A percentile compares a stretch with the other conserved stretches of the same genome.
phyloP scores from a whole-genome alignment of 129 eudicot species.

The Escallonia rubra region DNA sequence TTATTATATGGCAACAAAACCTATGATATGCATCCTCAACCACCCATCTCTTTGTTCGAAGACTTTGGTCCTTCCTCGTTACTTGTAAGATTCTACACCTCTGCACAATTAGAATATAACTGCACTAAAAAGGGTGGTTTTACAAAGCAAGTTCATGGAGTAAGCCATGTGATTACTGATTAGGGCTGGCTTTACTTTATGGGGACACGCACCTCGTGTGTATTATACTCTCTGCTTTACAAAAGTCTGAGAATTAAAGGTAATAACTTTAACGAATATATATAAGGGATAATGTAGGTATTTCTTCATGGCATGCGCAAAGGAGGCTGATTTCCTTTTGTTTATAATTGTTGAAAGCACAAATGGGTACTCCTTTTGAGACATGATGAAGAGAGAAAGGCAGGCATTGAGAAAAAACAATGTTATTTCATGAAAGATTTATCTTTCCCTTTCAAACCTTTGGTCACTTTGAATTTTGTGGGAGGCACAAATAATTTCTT shows the following conservation, averaged over 20 bases:
- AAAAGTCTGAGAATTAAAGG: neutral
- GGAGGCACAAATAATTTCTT: no score
- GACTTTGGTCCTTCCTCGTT: no score
- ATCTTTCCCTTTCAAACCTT: no score
- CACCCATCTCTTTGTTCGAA: no score
- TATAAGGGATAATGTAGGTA: neutral
- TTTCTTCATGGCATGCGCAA: conserved; percentile 3
- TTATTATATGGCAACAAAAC: no score
- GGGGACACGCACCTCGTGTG: neutral
- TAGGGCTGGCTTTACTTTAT: neutral
- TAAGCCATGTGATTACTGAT: neutral
- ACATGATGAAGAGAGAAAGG: neutral
- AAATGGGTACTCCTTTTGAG: conserved; percentile 1
- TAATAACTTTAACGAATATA: neutral
- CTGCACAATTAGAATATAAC: neutral
- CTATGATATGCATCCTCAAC: no score
- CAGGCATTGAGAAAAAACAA: no score
- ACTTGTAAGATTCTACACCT: no score
- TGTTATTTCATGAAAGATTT: no score
- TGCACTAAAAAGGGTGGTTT: neutral
- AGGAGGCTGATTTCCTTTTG: neutral
- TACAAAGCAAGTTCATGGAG: neutral
- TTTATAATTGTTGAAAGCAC: neutral
- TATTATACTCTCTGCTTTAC: neutral
- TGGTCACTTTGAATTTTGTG: no score